Conservation (phyloP, 2,329 filamentous ascomycete species). For the Ophiostoma piceae region DNA sequence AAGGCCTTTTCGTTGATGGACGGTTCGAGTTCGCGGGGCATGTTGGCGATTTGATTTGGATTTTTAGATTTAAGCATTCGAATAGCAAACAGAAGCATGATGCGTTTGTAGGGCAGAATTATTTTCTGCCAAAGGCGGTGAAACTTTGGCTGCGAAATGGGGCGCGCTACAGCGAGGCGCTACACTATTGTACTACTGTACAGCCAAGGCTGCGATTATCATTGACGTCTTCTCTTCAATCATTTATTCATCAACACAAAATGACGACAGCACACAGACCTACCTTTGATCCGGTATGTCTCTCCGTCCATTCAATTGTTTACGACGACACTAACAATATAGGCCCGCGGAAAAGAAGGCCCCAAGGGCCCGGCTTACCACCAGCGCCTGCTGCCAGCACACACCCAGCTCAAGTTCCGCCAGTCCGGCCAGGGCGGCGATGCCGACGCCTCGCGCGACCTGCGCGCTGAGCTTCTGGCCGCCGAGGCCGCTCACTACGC, state of each 20-base stretch:
- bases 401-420: slow-evolving; percentile 73
- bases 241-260: slow-evolving; percentile 24
- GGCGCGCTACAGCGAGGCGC: neutral
- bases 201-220: slow-evolving; percentile 12
- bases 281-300: slow-evolving; percentile 83
- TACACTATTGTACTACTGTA: neutral
- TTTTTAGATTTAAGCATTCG: no score
- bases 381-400: slow-evolving; percentile 86
- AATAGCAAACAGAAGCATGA: no score
- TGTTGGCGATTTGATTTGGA: slow-evolving; percentile 39
- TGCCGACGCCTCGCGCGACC: slow-evolving; percentile 62
- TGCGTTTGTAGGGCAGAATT: slow-evolving; percentile 15
- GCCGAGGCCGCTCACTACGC: slow-evolving; percentile 84
- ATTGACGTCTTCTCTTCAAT: neutral
- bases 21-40: slow-evolving; percentile 90
- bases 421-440: slow-evolving; percentile 79
- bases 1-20: slow-evolving; percentile 87
- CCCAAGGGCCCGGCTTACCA: slow-evolving; percentile 91
- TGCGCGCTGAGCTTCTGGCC: slow-evolving; percentile 81
- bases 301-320: neutral
- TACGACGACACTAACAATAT: slow-evolving; percentile 13
- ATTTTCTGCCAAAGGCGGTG: slow-evolving; percentile 31
- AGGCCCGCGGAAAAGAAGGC: slow-evolving; percentile 92
- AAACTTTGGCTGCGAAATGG: slow-evolving; percentile 18
- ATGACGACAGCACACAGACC: slow-evolving; percentile 74